Percentiles rank a stretch among this genome's conserved stretches.
phyloP scores from a whole-genome alignment of 2,329 filamentous ascomycete genomes.

The Thelonectria olida region DNA sequence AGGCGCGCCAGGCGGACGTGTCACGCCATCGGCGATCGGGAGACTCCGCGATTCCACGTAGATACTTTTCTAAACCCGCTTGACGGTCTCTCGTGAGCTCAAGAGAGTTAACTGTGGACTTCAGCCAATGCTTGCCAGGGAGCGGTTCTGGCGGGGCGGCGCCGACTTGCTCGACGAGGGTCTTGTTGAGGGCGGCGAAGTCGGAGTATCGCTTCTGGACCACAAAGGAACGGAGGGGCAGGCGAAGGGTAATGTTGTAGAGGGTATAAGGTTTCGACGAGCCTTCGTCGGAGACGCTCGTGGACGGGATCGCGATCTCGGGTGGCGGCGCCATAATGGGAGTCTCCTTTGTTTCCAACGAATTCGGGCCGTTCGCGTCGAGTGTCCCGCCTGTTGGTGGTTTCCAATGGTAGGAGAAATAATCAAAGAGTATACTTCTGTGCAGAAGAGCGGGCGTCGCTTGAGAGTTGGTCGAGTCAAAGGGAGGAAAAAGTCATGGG shows the following conservation, averaged over 20 bases:
- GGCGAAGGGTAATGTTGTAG: conserved; percentile 81
- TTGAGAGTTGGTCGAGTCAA: conserved; percentile 2
- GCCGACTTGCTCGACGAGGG: conserved; percentile 68
- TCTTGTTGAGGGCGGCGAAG: conserved; percentile 72
- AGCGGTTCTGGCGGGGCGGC: conserved; percentile 72
- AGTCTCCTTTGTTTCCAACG: conserved; percentile 13
- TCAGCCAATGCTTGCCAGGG: conserved; percentile 81
- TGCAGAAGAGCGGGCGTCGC: not conserved
- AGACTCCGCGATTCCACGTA: conserved; percentile 75
- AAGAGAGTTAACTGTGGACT: conserved; percentile 74
- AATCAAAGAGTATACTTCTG: not conserved
- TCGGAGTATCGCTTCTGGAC: conserved; percentile 86
- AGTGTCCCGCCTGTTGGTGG: not conserved
- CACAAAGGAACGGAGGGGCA: conserved; percentile 79
- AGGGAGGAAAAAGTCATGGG: conserved; percentile 8
- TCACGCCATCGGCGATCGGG: conserved; percentile 82
- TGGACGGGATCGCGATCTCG: conserved; percentile 75
- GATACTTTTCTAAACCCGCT: conserved; percentile 73
- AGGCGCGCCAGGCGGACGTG: conserved; percentile 75
- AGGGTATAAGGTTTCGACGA: conserved; percentile 74
- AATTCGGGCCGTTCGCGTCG: not conserved
- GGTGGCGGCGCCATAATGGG: conserved; percentile 68
- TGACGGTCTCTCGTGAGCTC: conserved; percentile 78
- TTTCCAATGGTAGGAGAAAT: not conserved
- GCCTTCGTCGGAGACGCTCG: conserved; percentile 62